These are phyloP conservation scores for Didymella pomorum DNA, from an alignment of 2,329 filamentous ascomycete species.

Conservation along the genomic window DNA sequence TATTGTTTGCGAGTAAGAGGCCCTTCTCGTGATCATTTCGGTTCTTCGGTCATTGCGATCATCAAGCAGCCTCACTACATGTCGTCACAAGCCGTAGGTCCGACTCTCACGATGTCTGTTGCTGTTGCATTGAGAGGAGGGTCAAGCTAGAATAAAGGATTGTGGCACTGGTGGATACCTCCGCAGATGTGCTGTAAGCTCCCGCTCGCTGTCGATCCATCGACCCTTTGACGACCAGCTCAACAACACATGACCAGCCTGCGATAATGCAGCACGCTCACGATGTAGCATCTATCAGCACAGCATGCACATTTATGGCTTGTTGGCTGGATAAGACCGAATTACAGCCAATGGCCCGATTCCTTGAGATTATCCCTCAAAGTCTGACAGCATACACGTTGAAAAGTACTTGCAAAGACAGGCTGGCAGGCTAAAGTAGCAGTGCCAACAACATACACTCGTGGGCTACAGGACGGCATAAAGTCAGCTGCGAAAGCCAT, in stretches of 20 bases:
- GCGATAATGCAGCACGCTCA: not conserved
- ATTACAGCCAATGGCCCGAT: constrained; percentile 12
- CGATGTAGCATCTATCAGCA: not conserved
- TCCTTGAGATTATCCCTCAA: not conserved
- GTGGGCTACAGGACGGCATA: not conserved
- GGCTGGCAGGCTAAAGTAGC: constrained; percentile 1
- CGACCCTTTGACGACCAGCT: not conserved
- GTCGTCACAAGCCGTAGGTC: not conserved
- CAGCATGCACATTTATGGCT: not conserved
- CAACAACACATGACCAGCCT: constrained; percentile 1
- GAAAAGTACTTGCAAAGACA: not conserved
- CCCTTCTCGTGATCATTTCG: constrained; percentile 1
- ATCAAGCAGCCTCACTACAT: constrained; percentile 11
- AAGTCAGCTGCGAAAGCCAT: not conserved
- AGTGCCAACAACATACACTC: not conserved
- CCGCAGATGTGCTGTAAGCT: constrained; percentile 14
- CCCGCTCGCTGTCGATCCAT: constrained; percentile 18
- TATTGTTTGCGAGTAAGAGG: not conserved
- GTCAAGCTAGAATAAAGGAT: constrained; percentile 1
- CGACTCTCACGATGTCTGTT: constrained; percentile 1
- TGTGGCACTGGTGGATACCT: constrained; percentile 8
- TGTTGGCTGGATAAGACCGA: constrained; percentile 9
- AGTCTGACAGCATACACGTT: constrained; percentile 5
- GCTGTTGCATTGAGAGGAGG: not conserved
- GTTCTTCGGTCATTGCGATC: constrained; percentile 17